Conservation (phyloP, 2,329 filamentous ascomycete species). For the Aurifilum marmelostoma region DNA sequence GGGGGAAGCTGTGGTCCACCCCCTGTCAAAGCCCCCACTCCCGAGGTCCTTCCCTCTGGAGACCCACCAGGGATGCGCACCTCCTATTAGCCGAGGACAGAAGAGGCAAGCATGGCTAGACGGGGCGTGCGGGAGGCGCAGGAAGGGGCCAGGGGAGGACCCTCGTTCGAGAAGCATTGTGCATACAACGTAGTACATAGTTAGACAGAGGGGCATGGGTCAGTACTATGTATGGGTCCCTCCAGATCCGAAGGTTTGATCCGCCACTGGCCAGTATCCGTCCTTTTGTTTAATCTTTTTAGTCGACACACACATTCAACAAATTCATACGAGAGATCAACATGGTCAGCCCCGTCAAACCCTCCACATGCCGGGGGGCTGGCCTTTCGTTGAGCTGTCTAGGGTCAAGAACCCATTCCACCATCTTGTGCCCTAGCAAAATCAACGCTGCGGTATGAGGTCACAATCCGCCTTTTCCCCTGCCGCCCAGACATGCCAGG, state of each 20-base stretch:
- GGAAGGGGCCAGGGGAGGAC: not conserved
- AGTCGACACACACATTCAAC: not conserved
- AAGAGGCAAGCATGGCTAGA: not conserved
- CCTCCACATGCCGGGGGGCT: not conserved
- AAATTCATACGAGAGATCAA: conserved; percentile 14
- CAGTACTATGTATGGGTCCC: no score
- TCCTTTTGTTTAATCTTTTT: not conserved
- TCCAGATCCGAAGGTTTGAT: conserved; percentile 9
- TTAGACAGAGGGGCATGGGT: no score
- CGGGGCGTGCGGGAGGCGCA: conserved; percentile 11
- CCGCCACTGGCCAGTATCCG: not conserved
- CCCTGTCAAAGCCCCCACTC: not conserved
- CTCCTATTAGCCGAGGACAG: conserved; percentile 8
- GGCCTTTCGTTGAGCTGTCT: not conserved
- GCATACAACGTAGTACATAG: not conserved
- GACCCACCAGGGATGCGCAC: not conserved
- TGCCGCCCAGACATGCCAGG: not conserved
- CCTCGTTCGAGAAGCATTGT: not conserved
- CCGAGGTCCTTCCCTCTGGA: not conserved
- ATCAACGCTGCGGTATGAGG: not conserved
- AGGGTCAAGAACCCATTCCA: not conserved
- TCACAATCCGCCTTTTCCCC: not conserved
- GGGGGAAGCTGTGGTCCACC: conserved; percentile 10
- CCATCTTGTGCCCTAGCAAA: not conserved
- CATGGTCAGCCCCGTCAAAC: not conserved